These are phyloP conservation scores for Globisporangium cylindrosporum DNA, from an alignment of 352 stramenopile species.

Conservation along the genomic window DNA sequence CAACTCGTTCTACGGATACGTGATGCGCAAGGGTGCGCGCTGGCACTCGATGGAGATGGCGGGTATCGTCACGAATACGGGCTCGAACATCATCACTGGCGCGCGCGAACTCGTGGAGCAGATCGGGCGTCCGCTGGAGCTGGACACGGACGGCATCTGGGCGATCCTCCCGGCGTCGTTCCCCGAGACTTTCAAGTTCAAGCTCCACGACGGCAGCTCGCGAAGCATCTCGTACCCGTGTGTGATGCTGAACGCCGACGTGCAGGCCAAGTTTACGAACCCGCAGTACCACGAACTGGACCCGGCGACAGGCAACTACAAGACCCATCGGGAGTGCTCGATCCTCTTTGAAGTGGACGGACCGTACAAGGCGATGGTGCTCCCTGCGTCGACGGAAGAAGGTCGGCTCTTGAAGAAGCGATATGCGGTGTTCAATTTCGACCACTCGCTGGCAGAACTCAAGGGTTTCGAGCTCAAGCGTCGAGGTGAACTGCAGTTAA, in stretches of 20 bases:
- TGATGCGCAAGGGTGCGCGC: constrained; percentile 98
- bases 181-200: constrained; percentile 96
- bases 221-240: constrained; percentile 97
- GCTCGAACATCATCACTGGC: constrained; percentile 97
- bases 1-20: constrained; percentile 99
- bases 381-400: constrained; percentile 98
- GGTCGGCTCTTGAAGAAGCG: constrained; percentile 98
- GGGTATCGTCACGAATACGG: constrained; percentile 98
- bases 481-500: constrained; percentile 97
- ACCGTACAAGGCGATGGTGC: constrained; percentile 98
- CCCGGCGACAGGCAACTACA: constrained; percentile 78
- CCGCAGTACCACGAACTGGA: constrained; percentile 91
- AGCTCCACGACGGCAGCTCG: constrained; percentile 51
- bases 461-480: constrained; percentile 99
- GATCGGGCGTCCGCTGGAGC: constrained; percentile 96
- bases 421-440: constrained; percentile 88
- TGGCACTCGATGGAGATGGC: constrained; percentile 99
- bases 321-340: constrained; percentile 94
- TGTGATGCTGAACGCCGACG: constrained; percentile 99
- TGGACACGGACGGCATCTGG: constrained; percentile 99
- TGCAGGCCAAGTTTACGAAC: constrained; percentile 98
- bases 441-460: constrained; percentile 72
- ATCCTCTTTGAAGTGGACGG: constrained; percentile 99
- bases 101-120: constrained; percentile 91
- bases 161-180: constrained; percentile 98